Evolutionary conservation across 768 basidiomycete species (phyloP).

Genomic region (Lactarius evosmus): DNA sequence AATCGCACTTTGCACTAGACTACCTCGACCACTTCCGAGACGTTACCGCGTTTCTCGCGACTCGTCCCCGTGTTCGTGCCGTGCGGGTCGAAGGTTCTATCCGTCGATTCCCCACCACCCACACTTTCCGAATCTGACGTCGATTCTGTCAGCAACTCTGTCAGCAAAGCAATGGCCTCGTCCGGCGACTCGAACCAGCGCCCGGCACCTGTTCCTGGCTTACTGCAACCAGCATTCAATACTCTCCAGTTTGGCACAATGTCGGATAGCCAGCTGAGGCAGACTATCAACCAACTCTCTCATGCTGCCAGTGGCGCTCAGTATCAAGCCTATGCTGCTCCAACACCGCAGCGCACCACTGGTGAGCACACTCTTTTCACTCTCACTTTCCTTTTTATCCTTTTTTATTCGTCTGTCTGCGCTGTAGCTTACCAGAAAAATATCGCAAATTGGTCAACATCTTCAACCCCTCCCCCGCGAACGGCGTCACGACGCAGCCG

Average conservation of each 20-base stretch:
- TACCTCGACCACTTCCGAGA: slow-evolving; percentile 1
- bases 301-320: slow-evolving; percentile 37
- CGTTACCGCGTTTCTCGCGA: neutral
- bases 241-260: slow-evolving; percentile 41
- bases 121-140: slow-evolving; percentile 15
- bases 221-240: slow-evolving; percentile 17
- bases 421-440: slow-evolving; percentile 61
- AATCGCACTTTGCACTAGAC: neutral
- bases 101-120: slow-evolving; percentile 5
- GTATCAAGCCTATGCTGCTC: slow-evolving; percentile 36
- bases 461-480: slow-evolving; percentile 56
- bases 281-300: slow-evolving; percentile 55
- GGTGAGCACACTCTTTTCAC: slow-evolving; percentile 1
- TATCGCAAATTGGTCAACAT: slow-evolving; percentile 63
- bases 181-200: slow-evolving; percentile 22
- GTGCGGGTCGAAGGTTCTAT: neutral
- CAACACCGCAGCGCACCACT: slow-evolving; percentile 33
- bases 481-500: slow-evolving; percentile 40
- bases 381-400: neutral
- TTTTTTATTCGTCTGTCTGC: neutral
- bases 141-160: slow-evolving; percentile 11
- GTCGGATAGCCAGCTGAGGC: slow-evolving; percentile 60
- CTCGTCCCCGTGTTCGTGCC: neutral
- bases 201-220: slow-evolving; percentile 11
- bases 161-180: slow-evolving; percentile 23